A percentile compares a stretch with the other conserved stretches of the same genome.
phyloP scores from a whole-genome alignment of 352 stramenopile genomes.

The Phytophthora lateralis region DNA sequence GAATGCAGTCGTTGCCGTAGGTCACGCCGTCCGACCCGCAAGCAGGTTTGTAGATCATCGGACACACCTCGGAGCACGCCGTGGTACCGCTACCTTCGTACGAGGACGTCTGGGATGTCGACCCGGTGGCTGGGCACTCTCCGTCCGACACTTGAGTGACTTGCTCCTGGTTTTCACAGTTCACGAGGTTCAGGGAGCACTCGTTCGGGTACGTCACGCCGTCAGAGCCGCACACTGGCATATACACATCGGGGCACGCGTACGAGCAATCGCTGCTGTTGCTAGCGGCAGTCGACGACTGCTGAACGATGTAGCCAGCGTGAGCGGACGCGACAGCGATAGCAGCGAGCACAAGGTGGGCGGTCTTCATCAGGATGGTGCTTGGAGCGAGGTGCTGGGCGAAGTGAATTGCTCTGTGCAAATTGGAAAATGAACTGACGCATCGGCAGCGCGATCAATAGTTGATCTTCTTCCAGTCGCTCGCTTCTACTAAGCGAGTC shows the following conservation, averaged over 20 bases:
- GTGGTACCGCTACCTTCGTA: conserved; percentile 1
- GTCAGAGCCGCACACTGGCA: conserved; percentile 20
- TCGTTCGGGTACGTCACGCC: conserved; percentile 27
- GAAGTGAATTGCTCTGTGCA: conserved; percentile 3
- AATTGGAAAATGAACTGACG: conserved; percentile 24
- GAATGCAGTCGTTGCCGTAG: conserved; percentile 55
- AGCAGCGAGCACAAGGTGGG: not conserved
- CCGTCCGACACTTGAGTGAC: conserved; percentile 20
- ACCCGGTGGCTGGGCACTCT: conserved; percentile 1
- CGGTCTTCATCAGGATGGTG: conserved; percentile 9
- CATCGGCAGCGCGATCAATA: not conserved
- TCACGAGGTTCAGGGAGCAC: conserved; percentile 15
- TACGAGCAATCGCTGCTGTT: conserved; percentile 15
- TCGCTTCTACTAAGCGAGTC: not conserved
- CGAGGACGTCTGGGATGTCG: conserved; percentile 3
- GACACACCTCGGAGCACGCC: conserved; percentile 28
- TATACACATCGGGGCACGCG: conserved; percentile 7
- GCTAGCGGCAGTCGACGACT: conserved; percentile 11
- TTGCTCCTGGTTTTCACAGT: conserved; percentile 13
- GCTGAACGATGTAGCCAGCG: conserved; percentile 3
- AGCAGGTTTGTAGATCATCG: conserved; percentile 43
- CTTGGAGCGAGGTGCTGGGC: not conserved
- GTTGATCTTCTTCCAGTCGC: not conserved
- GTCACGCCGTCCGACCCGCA: conserved; percentile 61
- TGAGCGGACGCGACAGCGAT: conserved; percentile 2